phyloP scores from a whole-genome alignment of 306 rosid species.

The Hippophae tibetana region DNA sequence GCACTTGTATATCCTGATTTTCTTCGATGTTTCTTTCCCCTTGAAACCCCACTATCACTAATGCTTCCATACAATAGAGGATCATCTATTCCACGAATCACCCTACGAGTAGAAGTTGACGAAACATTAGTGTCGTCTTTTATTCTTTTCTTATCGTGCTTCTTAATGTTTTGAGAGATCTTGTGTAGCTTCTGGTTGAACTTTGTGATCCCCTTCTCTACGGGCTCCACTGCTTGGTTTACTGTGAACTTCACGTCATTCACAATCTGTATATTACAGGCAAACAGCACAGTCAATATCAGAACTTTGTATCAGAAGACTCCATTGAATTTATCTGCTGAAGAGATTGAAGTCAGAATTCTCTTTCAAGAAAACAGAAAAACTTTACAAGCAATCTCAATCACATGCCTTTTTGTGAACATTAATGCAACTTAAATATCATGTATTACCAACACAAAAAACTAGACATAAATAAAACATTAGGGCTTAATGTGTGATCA shows the following conservation, averaged over 20 bases:
- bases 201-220: constrained; percentile 85
- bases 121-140: constrained; percentile 76
- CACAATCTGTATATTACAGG: constrained; percentile 55
- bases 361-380: no score
- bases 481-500: no score
- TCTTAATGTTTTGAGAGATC: constrained; percentile 86
- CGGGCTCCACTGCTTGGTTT: constrained; percentile 89
- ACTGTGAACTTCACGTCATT: constrained; percentile 87
- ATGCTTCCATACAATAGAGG: constrained; percentile 78
- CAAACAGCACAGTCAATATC: constrained; percentile 10
- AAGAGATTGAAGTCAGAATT: background rate
- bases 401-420: no score
- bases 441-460: no score
- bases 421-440: no score
- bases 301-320: constrained; percentile 3
- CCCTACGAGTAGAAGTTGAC: constrained; percentile 45
- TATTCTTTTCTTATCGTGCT: constrained; percentile 58
- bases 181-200: constrained; percentile 68
- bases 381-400: no score
- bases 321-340: background rate
- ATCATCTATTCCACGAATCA: constrained; percentile 94
- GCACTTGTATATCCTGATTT: constrained; percentile 73
- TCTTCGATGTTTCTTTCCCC: constrained; percentile 72
- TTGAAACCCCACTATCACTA: constrained; percentile 63
- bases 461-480: no score